These are phyloP conservation scores for Trichoderma atroviride DNA, from an alignment of 2,329 filamentous ascomycete species.

Conservation along the genomic window DNA sequence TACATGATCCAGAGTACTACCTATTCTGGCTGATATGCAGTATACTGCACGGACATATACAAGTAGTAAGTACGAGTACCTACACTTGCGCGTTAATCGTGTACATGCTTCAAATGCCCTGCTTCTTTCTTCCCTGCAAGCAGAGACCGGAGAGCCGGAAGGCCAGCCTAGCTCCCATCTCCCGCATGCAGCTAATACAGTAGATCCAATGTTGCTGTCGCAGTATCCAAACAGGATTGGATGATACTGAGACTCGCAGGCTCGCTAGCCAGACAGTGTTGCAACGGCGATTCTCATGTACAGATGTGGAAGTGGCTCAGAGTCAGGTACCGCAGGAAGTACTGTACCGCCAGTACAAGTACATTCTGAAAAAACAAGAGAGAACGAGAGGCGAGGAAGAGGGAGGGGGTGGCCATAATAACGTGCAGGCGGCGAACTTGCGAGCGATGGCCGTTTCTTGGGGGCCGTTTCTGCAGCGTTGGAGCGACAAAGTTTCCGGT, in stretches of 20 bases:
- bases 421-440: conserved; percentile 7
- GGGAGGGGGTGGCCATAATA: background rate
- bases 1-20: background rate
- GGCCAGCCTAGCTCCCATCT: conserved; percentile 22
- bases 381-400: background rate
- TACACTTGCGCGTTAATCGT: conserved; percentile 2
- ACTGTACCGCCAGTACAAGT: background rate
- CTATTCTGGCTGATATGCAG: background rate
- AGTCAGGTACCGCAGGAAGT: background rate
- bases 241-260: conserved; percentile 1
- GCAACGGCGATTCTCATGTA: conserved; percentile 3
- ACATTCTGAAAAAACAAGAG: background rate
- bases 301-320: background rate
- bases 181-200: conserved; percentile 19
- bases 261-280: conserved; percentile 4
- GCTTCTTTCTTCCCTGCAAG: conserved; percentile 5
- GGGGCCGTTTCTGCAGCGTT: conserved; percentile 16
- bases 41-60: too few species aligned
- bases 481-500: conserved; percentile 1
- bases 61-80: background rate
- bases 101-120: conserved; percentile 8
- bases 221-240: background rate
- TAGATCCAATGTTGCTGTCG: background rate
- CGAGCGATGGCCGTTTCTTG: background rate
- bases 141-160: conserved; percentile 23